Evolutionary conservation across 2,329 filamentous ascomycete genomes (phyloP).

Genomic region (Alternaria atra): DNA sequence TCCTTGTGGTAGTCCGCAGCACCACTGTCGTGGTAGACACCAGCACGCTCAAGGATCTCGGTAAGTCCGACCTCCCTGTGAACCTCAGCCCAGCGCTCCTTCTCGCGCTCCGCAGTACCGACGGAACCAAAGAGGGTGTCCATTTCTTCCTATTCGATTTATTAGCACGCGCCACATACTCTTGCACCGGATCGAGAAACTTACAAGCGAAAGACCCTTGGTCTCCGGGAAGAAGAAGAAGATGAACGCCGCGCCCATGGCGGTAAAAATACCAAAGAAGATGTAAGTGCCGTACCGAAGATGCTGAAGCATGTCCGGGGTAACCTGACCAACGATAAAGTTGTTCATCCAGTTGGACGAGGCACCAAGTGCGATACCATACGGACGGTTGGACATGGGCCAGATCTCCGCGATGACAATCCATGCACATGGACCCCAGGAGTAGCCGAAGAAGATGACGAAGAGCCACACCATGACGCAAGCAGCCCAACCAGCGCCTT

Average conservation of each 20-base stretch:
- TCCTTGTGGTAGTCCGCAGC: background rate
- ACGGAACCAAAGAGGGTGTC: conserved; percentile 74
- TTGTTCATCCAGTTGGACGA: conserved; percentile 60
- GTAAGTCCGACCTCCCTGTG: conserved; percentile 73
- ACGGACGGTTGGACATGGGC: conserved; percentile 72
- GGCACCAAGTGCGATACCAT: conserved; percentile 75
- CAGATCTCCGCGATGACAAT: conserved; percentile 78
- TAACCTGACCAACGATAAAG: conserved; percentile 72
- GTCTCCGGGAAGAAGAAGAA: conserved; percentile 64
- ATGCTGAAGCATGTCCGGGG: conserved; percentile 70
- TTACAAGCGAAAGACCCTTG: conserved; percentile 57
- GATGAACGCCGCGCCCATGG: conserved; percentile 66
- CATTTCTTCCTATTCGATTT: conserved; percentile 62
- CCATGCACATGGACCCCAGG: conserved; percentile 79
- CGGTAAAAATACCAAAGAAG: conserved; percentile 73
- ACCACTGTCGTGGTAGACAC: conserved; percentile 15
- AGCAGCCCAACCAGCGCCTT: conserved; percentile 73
- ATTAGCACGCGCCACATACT: background rate
- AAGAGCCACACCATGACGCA: conserved; percentile 78
- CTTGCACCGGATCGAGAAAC: conserved; percentile 61
- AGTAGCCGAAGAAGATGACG: conserved; percentile 77
- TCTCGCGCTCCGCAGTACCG: conserved; percentile 71
- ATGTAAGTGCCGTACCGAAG: conserved; percentile 78
- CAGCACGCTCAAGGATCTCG: conserved; percentile 35
- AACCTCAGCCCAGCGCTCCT: conserved; percentile 75